Evolutionary conservation across 2,329 filamentous ascomycete genomes (phyloP).

Genomic region (Thielaviopsis ethacetica): DNA sequence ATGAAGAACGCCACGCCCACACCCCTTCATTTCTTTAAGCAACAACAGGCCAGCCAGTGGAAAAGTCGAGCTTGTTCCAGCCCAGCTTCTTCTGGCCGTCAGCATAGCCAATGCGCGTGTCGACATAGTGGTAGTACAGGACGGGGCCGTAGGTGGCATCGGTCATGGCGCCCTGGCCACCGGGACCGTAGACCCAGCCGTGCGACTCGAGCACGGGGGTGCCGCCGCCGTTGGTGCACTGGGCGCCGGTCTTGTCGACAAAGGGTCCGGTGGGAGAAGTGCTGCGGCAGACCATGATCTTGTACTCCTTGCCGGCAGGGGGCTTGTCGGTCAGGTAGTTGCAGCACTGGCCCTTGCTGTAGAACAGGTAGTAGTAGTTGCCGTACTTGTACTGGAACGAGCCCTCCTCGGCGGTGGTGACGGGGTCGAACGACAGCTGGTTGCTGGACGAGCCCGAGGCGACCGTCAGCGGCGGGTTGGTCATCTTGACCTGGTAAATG

Average conservation of each 20-base stretch:
- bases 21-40: slow-evolving; percentile 1
- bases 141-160: slow-evolving; percentile 22
- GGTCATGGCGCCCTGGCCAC: slow-evolving; percentile 34
- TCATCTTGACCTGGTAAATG: slow-evolving; percentile 42
- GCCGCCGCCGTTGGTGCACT: slow-evolving; percentile 44
- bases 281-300: slow-evolving; percentile 48
- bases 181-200: slow-evolving; percentile 45
- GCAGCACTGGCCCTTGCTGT: slow-evolving; percentile 44
- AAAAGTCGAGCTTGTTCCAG: slow-evolving; percentile 33
- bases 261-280: slow-evolving; percentile 34
- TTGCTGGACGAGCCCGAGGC: slow-evolving; percentile 14
- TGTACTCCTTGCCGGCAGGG: slow-evolving; percentile 44
- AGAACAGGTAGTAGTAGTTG: slow-evolving; percentile 49
- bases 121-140: slow-evolving; percentile 27
- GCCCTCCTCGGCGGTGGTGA: slow-evolving; percentile 38
- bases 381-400: slow-evolving; percentile 37
- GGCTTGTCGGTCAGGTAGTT: slow-evolving; percentile 35
- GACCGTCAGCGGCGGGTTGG: slow-evolving; percentile 18
- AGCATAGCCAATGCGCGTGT: slow-evolving; percentile 17
- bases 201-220: slow-evolving; percentile 44
- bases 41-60: slow-evolving; percentile 30
- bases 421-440: slow-evolving; percentile 37
- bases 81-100: slow-evolving; percentile 32
- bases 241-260: slow-evolving; percentile 35
- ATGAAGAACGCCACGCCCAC: no score